Evolutionary conservation across 257 asterid species (phyloP).

Genomic region (Scutellaria baicalensis): DNA sequence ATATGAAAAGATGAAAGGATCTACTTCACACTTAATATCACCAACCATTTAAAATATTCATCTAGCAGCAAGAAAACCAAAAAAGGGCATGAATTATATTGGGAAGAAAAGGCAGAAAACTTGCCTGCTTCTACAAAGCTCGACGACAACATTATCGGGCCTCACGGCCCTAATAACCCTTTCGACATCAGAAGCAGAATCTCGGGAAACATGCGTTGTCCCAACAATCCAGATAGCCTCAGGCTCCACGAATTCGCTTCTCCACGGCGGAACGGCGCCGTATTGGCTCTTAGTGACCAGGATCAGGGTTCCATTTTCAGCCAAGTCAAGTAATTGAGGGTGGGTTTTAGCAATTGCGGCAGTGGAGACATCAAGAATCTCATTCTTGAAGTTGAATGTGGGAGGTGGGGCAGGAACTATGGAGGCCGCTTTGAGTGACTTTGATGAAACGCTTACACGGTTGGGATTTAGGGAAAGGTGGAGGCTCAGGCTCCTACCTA

Average conservation of each 20-base stretch:
- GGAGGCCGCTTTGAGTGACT: conserved; percentile 24
- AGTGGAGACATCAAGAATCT: conserved; percentile 39
- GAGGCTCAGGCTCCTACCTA: neutral
- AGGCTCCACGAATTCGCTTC: conserved; percentile 78
- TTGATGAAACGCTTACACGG: neutral
- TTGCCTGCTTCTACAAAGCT: conserved; percentile 97
- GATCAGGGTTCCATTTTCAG: conserved; percentile 58
- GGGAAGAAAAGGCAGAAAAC: conserved; percentile 10
- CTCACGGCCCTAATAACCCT: conserved; percentile 63
- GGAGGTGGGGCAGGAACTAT: conserved; percentile 69
- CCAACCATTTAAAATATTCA: neutral
- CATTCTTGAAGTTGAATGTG: conserved; percentile 52
- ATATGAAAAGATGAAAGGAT: too few species aligned
- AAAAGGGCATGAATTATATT: neutral
- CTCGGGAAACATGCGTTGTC: conserved; percentile 58
- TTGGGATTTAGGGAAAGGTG: conserved; percentile 3
- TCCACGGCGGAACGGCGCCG: conserved; percentile 86
- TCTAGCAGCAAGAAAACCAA: neutral
- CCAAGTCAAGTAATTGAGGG: conserved; percentile 70
- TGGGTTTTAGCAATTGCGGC: conserved; percentile 49
- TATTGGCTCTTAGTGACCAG: conserved; percentile 50
- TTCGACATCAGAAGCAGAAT: conserved; percentile 55
- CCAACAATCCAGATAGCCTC: conserved; percentile 79
- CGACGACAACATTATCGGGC: conserved; percentile 87
- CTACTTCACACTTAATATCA: too few species aligned